Evolutionary conservation across 805 yeast species (phyloP).

Genomic region (Kuraishia hungarica): DNA sequence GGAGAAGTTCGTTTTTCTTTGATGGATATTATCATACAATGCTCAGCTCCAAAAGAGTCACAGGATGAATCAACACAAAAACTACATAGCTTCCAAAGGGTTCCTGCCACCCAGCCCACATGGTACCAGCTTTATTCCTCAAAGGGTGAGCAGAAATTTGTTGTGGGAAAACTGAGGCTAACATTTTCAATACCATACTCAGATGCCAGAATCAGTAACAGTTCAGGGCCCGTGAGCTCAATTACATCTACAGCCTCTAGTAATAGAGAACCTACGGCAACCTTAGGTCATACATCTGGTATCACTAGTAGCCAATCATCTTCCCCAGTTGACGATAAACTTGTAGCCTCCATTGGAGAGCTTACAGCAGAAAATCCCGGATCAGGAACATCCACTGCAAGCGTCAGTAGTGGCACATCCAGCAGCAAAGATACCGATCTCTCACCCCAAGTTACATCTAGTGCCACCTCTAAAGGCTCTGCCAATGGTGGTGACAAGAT

Average conservation of each 20-base stretch:
- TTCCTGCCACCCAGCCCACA: constrained; percentile 7
- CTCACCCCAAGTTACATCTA: not conserved
- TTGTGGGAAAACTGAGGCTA: constrained; percentile 16
- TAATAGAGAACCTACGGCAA: no score
- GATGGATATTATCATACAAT: constrained; percentile 11
- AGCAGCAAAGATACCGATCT: not conserved
- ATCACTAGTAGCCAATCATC: no score
- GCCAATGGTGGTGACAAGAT: not conserved
- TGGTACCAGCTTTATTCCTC: constrained; percentile 17
- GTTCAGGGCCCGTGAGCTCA: no score
- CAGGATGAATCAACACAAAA: constrained; percentile 1
- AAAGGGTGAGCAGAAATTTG: constrained; percentile 15
- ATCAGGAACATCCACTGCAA: not conserved
- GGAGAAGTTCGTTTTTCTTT: constrained; percentile 20
- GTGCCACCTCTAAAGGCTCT: not conserved
- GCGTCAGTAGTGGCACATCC: not conserved
- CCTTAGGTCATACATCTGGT: no score
- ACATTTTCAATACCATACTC: constrained; percentile 8
- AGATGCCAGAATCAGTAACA: not conserved
- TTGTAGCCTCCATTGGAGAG: not conserved
- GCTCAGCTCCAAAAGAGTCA: constrained; percentile 1
- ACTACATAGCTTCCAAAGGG: constrained; percentile 3
- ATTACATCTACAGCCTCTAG: no score
- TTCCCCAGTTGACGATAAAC: not conserved
- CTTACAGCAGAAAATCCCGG: not conserved